Conservation (phyloP, 2,329 filamentous ascomycete species). For the Neurospora crassa region DNA sequence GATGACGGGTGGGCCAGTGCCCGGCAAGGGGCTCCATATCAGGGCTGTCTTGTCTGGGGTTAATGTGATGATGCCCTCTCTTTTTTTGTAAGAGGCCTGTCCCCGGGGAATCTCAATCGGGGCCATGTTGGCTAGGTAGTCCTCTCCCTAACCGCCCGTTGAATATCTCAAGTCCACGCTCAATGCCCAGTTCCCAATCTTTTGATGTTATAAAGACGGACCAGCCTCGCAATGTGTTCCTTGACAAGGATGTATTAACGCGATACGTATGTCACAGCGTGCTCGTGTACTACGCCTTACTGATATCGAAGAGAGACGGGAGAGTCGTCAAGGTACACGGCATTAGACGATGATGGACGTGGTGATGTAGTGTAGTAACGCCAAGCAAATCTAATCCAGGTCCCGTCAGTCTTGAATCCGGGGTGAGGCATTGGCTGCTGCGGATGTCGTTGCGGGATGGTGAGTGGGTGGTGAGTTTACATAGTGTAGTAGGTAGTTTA, state of each 20-base stretch:
- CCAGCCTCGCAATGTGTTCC: background rate
- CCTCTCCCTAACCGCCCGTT: background rate
- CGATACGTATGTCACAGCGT: background rate
- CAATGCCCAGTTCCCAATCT: background rate
- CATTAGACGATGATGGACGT: background rate
- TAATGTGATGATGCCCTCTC: slow-evolving; percentile 75
- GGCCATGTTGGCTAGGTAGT: slow-evolving; percentile 9
- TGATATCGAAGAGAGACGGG: background rate
- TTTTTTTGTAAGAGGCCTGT: slow-evolving; percentile 83
- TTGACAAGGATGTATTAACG: background rate
- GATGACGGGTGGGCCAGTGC: slow-evolving; percentile 53
- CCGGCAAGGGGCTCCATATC: slow-evolving; percentile 67
- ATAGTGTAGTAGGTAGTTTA: background rate
- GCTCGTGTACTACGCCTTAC: background rate
- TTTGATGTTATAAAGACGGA: background rate
- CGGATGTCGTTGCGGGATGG: background rate
- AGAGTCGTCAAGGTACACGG: background rate
- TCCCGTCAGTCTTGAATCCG: background rate
- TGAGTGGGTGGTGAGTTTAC: background rate
- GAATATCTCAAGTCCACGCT: background rate
- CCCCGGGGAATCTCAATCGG: slow-evolving; percentile 52
- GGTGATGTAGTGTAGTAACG: background rate
- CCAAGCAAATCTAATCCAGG: background rate
- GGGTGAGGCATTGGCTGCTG: background rate
- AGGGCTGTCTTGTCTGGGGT: slow-evolving; percentile 64